Conservation (phyloP, 331 rosid species). For the Pyracantha coccinea region DNA sequence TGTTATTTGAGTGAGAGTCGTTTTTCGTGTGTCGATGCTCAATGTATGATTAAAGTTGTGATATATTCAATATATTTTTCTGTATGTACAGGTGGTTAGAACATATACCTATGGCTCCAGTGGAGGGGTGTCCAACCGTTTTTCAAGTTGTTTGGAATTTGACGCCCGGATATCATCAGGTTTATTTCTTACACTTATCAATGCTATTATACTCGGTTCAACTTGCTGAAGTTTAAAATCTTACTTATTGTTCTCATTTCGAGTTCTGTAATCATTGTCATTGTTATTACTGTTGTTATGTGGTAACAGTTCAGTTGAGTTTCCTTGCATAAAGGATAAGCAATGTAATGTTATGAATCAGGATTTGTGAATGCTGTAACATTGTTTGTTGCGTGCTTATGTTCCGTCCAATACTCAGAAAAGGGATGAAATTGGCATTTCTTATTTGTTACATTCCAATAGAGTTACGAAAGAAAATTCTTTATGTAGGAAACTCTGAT, state of each 20-base stretch:
- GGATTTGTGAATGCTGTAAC: neutral
- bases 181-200: conserved; percentile 28
- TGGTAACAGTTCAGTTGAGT: neutral
- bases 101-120: conserved; percentile 59
- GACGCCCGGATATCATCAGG: conserved; percentile 80
- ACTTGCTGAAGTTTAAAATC: neutral
- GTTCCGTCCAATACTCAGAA: too few relatives aligned
- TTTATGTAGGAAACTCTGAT: neutral
- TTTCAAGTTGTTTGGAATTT: conserved; percentile 81
- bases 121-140: conserved; percentile 67
- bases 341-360: neutral
- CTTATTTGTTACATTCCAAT: neutral
- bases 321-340: neutral
- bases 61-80: conserved; percentile 12
- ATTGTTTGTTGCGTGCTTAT: neutral
- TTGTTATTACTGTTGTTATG: neutral
- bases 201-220: neutral
- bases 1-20: neutral
- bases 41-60: neutral
- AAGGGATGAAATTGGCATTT: too few relatives aligned
- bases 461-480: neutral
- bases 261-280: neutral
- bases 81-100: conserved; percentile 55
- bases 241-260: neutral
- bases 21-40: neutral